Conservation (phyloP, 305 asterid genomes). For the Solanum chacoense region DNA sequence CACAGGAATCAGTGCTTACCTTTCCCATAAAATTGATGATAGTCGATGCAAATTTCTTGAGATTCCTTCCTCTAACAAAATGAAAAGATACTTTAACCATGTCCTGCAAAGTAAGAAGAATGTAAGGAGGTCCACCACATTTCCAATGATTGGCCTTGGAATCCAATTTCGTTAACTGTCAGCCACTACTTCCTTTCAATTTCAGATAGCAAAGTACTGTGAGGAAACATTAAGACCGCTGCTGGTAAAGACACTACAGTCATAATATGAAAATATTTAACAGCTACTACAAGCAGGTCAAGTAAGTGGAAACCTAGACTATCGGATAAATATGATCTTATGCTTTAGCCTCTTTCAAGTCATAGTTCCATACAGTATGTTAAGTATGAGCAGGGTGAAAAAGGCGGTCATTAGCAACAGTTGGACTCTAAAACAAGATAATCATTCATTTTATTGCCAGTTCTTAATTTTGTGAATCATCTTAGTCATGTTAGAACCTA, state of each 20-base stretch:
- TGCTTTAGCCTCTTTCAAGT: background rate
- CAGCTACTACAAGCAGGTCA: background rate
- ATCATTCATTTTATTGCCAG: background rate
- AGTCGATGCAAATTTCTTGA: slow-evolving; percentile 72
- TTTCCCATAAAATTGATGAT: slow-evolving; percentile 86
- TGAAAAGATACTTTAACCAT: slow-evolving; percentile 81
- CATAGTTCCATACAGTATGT: background rate
- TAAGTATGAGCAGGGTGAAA: background rate
- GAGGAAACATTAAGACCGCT: background rate
- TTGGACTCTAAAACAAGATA: background rate
- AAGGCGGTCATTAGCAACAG: background rate
- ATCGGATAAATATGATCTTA: background rate
- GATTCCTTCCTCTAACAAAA: slow-evolving; percentile 76
- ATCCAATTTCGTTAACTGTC: background rate
- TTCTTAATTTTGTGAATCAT: background rate
- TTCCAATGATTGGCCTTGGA: background rate
- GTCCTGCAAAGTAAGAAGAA: slow-evolving; percentile 41
- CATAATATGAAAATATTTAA: background rate
- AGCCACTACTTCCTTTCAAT: background rate
- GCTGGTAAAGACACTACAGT: background rate
- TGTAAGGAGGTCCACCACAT: background rate
- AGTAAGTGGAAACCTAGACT: background rate
- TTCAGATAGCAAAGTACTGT: background rate
- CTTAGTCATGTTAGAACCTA: background rate
- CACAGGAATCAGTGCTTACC: slow-evolving; percentile 23